Evolutionary conservation across 306 rosid genomes (phyloP), one percentile per base, ranked within the genome.

Genomic region (Sindora glabra): DNA sequence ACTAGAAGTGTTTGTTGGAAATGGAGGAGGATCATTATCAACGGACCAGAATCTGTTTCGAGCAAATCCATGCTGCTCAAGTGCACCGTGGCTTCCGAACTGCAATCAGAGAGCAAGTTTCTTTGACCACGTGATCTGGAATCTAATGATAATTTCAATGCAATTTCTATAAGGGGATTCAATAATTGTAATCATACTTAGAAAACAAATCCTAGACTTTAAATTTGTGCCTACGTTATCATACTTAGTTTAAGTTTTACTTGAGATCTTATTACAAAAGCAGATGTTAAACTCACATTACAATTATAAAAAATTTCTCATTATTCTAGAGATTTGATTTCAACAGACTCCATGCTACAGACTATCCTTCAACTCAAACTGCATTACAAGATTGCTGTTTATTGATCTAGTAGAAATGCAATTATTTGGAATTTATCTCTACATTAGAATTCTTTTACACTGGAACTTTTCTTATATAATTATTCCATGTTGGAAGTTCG

Each of bases 11-110:
- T 68, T 86, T 18, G 86, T 74, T 36, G 82, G 89, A 72, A 87
- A 79, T 50, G 89, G 96, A 40, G 87, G 85, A 65, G 96, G 87
- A 50, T 72, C 78, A 17, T 67, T 15, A 6, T 91, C 97, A 62
- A 85, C 8, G 29, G 68, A 41, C 97, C 97, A 91, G 62, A 85
- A 29, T 67, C 76, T 77, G 74, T 79, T 87, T 74, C 97, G 79
- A 51, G 95, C 96, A 79, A 90, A 90, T 59, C 96, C 97, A 81
- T 91, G 97, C 8, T 10, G 52, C 37, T 87, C 96, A 62, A 91
- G 81, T 22, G 81, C 5, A 59, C 97, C 97, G 29, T 62, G 48
- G 79, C 52, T 79, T 57, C 74, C 63, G 76, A 87, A 91, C 97
- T 91, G 89, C 87, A 79, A 19, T 64, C 34, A 76, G 21, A 70